Conservation (phyloP, 257 asterid genomes). For the Scutellaria minor region DNA sequence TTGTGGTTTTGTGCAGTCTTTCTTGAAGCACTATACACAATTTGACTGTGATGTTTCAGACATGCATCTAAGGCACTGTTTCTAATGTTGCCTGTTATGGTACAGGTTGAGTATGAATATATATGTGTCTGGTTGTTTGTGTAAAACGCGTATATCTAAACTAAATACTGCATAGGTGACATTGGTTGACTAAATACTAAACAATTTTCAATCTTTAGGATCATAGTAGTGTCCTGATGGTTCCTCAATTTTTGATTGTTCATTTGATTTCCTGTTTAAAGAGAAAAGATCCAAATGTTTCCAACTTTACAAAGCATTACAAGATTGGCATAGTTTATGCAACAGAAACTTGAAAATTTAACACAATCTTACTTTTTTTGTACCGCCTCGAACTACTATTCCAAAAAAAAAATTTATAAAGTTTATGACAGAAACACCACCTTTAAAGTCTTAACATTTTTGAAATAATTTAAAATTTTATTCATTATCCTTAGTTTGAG, state of each 20-base stretch:
- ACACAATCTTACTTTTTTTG: neutral
- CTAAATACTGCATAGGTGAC: neutral
- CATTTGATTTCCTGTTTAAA: neutral
- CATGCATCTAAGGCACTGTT: neutral
- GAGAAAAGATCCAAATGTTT: neutral
- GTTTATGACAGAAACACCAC: neutral
- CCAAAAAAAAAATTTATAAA: too few species aligned
- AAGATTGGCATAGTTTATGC: neutral
- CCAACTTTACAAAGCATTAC: neutral
- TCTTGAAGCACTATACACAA: neutral
- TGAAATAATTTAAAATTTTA: neutral
- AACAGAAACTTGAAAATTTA: neutral
- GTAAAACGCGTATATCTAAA: neutral
- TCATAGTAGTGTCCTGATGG: neutral
- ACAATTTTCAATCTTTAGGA: neutral
- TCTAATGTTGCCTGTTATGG: neutral
- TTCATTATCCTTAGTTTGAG: neutral
- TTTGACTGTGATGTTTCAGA: conserved; percentile 7
- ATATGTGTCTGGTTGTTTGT: neutral
- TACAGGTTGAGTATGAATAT: neutral
- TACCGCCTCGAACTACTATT: neutral
- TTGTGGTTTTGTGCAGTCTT: neutral
- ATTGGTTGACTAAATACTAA: neutral
- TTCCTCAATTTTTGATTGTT: neutral
- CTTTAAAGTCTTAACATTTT: too few species aligned